Conservation (phyloP, 2,329 filamentous ascomycete species). For the Xylariaceae sp. region DNA sequence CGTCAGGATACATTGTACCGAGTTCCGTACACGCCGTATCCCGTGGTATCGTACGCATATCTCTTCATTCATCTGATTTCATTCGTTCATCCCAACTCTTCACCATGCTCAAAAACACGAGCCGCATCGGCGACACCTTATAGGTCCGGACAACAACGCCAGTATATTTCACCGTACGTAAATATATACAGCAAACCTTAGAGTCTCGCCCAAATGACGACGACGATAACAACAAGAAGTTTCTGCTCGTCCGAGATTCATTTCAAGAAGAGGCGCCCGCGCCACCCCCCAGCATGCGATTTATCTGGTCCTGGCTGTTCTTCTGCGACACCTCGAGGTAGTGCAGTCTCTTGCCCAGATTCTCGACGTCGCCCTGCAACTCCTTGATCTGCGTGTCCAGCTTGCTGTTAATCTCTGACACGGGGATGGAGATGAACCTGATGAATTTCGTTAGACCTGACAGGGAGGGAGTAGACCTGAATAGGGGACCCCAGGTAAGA, state of each 20-base stretch:
- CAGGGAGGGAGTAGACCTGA: not conserved
- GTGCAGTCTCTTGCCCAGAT: slow-evolving; percentile 79
- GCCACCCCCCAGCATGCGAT: slow-evolving; percentile 67
- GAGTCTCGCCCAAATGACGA: not conserved
- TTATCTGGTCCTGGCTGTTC: slow-evolving; percentile 87
- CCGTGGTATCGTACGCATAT: too few relatives aligned
- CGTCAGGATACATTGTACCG: too few relatives aligned
- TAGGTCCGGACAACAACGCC: too few relatives aligned
- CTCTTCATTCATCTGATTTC: not conserved
- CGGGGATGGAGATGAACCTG: slow-evolving; percentile 84
- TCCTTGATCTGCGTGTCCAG: slow-evolving; percentile 69
- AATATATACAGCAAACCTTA: slow-evolving; percentile 10
- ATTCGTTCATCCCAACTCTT: not conserved
- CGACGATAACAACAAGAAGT: too few relatives aligned
- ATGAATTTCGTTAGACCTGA: not conserved
- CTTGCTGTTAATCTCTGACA: slow-evolving; percentile 67
- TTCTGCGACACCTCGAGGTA: slow-evolving; percentile 94
- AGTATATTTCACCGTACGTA: not conserved
- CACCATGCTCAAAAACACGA: not conserved
- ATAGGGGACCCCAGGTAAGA: slow-evolving; percentile 7
- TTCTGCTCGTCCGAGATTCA: too few relatives aligned
- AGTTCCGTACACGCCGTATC: too few relatives aligned
- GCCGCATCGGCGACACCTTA: not conserved
- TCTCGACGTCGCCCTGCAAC: slow-evolving; percentile 71
- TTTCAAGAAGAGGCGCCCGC: slow-evolving; percentile 25